Evolutionary conservation across 352 stramenopile genomes (phyloP).

Genomic region (Globisporangium nagaii): DNA sequence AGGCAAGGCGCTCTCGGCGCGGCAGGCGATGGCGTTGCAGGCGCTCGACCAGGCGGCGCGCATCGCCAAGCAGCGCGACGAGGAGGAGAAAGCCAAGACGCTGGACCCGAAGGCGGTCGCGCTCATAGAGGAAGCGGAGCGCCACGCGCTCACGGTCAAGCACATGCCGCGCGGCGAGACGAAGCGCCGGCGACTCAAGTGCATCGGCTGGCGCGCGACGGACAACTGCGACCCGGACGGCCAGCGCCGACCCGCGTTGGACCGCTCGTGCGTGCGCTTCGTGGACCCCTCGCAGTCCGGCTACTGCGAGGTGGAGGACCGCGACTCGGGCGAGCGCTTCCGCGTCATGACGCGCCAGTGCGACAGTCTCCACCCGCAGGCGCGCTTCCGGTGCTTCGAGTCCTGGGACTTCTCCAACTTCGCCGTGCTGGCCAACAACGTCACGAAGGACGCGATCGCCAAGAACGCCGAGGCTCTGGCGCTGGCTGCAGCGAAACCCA

Average conservation of each 20-base stretch:
- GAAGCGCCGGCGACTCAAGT: slow-evolving; percentile 13
- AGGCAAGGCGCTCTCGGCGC: not conserved
- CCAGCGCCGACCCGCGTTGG: slow-evolving; percentile 9
- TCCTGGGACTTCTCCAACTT: slow-evolving; percentile 19
- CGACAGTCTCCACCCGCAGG: slow-evolving; percentile 8
- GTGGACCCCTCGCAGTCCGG: slow-evolving; percentile 12
- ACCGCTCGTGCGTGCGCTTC: slow-evolving; percentile 16
- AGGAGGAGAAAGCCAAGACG: not conserved
- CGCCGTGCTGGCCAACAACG: slow-evolving; percentile 14
- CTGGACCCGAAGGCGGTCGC: slow-evolving; percentile 15
- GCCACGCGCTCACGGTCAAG: slow-evolving; percentile 21
- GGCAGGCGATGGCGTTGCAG: not conserved
- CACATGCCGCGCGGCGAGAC: slow-evolving; percentile 15
- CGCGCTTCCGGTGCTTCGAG: slow-evolving; percentile 17
- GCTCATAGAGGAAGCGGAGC: slow-evolving; percentile 12
- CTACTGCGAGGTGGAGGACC: slow-evolving; percentile 26
- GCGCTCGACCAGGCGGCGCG: slow-evolving; percentile 6
- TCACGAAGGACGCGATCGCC: not conserved
- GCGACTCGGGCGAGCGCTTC: slow-evolving; percentile 13
- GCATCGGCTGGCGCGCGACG: slow-evolving; percentile 22
- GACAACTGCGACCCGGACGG: slow-evolving; percentile 19
- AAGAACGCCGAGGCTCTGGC: not conserved
- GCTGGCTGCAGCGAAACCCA: not conserved
- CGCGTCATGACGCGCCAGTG: slow-evolving; percentile 16
- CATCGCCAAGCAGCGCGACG: not conserved